Evolutionary conservation across 176 grass and related monocot genomes (phyloP).

Genomic region (Eremochloa ophiuroides): DNA sequence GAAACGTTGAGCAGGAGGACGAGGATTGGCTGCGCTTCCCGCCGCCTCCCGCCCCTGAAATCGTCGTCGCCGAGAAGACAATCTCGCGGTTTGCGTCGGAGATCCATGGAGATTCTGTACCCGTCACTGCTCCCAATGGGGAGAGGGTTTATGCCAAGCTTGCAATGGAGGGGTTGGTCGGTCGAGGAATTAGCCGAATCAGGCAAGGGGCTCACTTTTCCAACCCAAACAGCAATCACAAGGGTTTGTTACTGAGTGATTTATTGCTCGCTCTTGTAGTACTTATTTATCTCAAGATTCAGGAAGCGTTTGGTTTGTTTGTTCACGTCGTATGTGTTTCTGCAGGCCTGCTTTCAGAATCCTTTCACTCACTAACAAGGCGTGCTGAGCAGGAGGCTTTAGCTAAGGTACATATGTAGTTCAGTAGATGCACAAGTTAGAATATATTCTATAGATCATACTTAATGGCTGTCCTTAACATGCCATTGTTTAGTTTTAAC

Average conservation of each 20-base stretch:
- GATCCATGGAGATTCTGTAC: constrained; percentile 67
- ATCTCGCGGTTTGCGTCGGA: constrained; percentile 72
- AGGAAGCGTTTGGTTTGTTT: constrained; percentile 7
- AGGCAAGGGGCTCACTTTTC: constrained; percentile 14
- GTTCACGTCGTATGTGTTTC: background rate
- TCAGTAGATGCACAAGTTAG: background rate
- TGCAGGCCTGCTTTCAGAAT: constrained; percentile 71
- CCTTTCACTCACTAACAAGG: constrained; percentile 57
- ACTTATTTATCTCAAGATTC: constrained; percentile 3
- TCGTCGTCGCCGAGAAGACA: constrained; percentile 37
- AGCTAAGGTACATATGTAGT: constrained; percentile 56
- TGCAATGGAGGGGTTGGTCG: background rate
- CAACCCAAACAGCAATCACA: constrained; percentile 9
- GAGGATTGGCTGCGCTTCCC: constrained; percentile 45
- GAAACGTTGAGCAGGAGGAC: constrained; percentile 9
- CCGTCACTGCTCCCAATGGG: constrained; percentile 70
- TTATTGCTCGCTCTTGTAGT: background rate
- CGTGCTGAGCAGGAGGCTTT: constrained; percentile 62
- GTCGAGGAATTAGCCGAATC: constrained; percentile 8
- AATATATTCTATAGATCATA: constrained; percentile 2
- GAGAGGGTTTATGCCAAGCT: constrained; percentile 83
- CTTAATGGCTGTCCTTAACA: background rate
- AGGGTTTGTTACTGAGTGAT: constrained; percentile 17
- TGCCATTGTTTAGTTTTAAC: background rate
- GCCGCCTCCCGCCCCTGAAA: constrained; percentile 18